phyloP scores from a whole-genome alignment of 164 flowering plant species.

The Annona squamosa region DNA sequence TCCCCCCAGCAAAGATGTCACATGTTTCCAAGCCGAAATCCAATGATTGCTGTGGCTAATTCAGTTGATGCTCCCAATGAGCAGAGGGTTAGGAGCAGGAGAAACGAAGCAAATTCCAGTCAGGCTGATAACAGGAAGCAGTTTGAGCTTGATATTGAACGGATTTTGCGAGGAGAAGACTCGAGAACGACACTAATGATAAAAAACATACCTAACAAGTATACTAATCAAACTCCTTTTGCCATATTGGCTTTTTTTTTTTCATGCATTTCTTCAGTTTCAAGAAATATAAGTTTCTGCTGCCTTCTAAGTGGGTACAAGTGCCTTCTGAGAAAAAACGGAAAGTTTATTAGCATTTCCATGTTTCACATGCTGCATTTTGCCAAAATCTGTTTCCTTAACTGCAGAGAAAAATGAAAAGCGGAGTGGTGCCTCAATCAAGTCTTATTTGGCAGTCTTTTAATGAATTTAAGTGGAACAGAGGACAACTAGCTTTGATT shows the following conservation, averaged over 20 bases:
- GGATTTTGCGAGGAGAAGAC: slow-evolving; percentile 67
- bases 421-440: not conserved
- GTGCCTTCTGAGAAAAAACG: not conserved
- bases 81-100: slow-evolving; percentile 31
- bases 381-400: not conserved
- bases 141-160: slow-evolving; percentile 76
- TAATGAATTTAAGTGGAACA: not conserved
- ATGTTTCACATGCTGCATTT: not conserved
- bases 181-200: slow-evolving; percentile 75
- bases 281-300: not conserved
- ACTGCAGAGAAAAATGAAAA: not conserved
- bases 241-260: not conserved
- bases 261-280: not conserved
- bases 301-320: not conserved
- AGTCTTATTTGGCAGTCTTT: no score
- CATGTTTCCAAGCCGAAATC: slow-evolving; percentile 68
- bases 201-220: slow-evolving; percentile 92
- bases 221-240: slow-evolving; percentile 13
- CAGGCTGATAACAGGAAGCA: slow-evolving; percentile 64
- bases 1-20: slow-evolving; percentile 61
- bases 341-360: no score
- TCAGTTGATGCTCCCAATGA: slow-evolving; percentile 67
- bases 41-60: slow-evolving; percentile 43
- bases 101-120: slow-evolving; percentile 42
- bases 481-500: not conserved